Base-by-base conservation (phyloP, 2,329 filamentous ascomycete genomes). In the Aspergillus terreus region DNA sequence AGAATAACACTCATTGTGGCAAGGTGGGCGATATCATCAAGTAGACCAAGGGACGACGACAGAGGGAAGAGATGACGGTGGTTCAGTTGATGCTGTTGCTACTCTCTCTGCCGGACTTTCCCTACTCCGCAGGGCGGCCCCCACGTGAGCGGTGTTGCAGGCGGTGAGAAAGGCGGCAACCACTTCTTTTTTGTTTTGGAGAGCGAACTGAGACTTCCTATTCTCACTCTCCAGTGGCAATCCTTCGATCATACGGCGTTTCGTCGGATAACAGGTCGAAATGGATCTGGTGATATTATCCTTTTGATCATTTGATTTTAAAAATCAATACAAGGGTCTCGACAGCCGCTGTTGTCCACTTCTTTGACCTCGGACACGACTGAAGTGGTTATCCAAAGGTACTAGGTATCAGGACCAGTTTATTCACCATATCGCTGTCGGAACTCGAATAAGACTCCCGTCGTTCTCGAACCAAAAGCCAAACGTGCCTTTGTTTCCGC, bases 1-100 rank as follows among this genome's bases (percentile, higher is more conserved):
- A 86, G 75, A 63, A 86, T 86, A 55, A 86, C 83, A 59, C 82
- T 85, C 83, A 86, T 86, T 7, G 58, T 68, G 56, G 42, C 30
- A 35, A 44, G 27, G 27, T 7, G 27, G 27, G 7, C 27, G 27
- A 10, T 30, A 30, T 11, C 7, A 30, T 30, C 27, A 9, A 30
- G 27, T 30, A 30, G 7, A 30, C 17, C 35, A 33, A 23, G 17
- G 50, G 17, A 45, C 44, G 43, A 44, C 21, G 44, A 25, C 27
- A 50, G 53, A 46, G 44, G 27, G 33, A 42, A 45, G 44, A 52
- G 47, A 46, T 17, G 57, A 49, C 11, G 23, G 41, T 42, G 14
- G 32, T 49, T 25, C 33, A 25, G 32, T 35, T 23, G 44, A 25
- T 36, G 33, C 9, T 41, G 42, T 38, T 48, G 46, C 38, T 32